Evolutionary conservation across 2,329 filamentous ascomycete genomes (phyloP).

Genomic region (Aspergillus arachidicola): DNA sequence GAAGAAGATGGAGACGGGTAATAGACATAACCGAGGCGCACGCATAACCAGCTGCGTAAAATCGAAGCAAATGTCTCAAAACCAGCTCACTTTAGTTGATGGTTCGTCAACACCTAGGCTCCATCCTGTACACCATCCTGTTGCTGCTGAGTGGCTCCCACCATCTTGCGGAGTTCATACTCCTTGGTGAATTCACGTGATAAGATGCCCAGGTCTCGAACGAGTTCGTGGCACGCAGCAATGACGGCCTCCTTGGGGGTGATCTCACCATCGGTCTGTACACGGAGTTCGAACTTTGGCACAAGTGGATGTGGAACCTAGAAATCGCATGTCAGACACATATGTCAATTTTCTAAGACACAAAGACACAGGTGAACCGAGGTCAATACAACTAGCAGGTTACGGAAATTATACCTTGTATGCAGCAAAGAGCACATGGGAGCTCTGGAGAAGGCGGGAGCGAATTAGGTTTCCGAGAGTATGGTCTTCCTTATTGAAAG

Average conservation of each 20-base stretch:
- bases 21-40: conserved; percentile 15
- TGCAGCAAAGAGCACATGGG: conserved; percentile 83
- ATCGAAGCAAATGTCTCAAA: conserved; percentile 10
- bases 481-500: conserved; percentile 95
- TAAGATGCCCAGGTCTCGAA: conserved; percentile 77
- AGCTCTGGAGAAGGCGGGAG: conserved; percentile 80
- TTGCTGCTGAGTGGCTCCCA: conserved; percentile 62
- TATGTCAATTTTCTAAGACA: neutral
- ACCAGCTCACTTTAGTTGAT: neutral
- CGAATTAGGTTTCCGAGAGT: conserved; percentile 89
- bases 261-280: conserved; percentile 88
- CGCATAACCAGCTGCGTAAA: conserved; percentile 27
- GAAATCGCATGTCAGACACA: neutral
- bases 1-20: conserved; percentile 4
- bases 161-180: conserved; percentile 86
- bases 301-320: conserved; percentile 50
- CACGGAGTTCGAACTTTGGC: conserved; percentile 68
- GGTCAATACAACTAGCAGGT: conserved; percentile 33
- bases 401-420: conserved; percentile 71
- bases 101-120: conserved; percentile 10
- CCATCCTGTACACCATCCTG: conserved; percentile 32
- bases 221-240: conserved; percentile 77
- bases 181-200: conserved; percentile 91
- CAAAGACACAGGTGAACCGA: neutral
- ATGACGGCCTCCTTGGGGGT: conserved; percentile 88